Conservation (phyloP, 192 early-diverging fungal species). For the Umbelopsis isabellina region DNA sequence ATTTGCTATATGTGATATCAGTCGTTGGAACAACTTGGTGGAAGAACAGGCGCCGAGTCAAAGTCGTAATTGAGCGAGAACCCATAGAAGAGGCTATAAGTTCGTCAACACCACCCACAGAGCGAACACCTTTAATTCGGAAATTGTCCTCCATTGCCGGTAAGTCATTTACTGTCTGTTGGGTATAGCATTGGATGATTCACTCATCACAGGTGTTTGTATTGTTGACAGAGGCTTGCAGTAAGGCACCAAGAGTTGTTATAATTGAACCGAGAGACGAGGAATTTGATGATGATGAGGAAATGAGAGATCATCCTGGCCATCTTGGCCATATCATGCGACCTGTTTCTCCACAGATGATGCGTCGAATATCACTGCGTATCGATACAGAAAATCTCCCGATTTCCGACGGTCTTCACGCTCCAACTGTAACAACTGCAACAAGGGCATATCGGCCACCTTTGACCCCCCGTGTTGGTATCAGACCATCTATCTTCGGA, state of each 20-base stretch:
- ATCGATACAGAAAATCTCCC: constrained; percentile 24
- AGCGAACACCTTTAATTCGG: not conserved
- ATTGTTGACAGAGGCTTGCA: not conserved
- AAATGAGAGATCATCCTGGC: constrained; percentile 3
- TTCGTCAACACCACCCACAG: not conserved
- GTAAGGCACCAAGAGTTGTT: constrained; percentile 7
- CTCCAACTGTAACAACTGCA: constrained; percentile 25
- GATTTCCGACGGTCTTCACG: constrained; percentile 9
- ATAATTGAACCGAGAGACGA: not conserved
- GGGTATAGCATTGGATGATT: not conserved
- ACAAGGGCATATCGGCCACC: constrained; percentile 25
- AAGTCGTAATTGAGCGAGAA: not conserved
- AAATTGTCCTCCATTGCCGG: not conserved
- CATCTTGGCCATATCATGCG: constrained; percentile 40
- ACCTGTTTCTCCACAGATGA: constrained; percentile 32
- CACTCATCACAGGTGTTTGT: not conserved
- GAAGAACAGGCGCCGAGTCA: constrained; percentile 22
- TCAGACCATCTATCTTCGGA: constrained; percentile 52
- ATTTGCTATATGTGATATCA: constrained; percentile 60
- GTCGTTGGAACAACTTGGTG: constrained; percentile 55
- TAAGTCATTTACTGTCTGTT: not conserved
- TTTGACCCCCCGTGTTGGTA: constrained; percentile 40
- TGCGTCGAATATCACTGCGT: constrained; percentile 21
- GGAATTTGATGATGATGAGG: not conserved
- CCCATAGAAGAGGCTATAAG: constrained; percentile 1